Evolutionary conservation across 495 filamentous ascomycete genomes (phyloP), one percentile per base, ranked within the genome.

Genomic region (Podospora sp.): DNA sequence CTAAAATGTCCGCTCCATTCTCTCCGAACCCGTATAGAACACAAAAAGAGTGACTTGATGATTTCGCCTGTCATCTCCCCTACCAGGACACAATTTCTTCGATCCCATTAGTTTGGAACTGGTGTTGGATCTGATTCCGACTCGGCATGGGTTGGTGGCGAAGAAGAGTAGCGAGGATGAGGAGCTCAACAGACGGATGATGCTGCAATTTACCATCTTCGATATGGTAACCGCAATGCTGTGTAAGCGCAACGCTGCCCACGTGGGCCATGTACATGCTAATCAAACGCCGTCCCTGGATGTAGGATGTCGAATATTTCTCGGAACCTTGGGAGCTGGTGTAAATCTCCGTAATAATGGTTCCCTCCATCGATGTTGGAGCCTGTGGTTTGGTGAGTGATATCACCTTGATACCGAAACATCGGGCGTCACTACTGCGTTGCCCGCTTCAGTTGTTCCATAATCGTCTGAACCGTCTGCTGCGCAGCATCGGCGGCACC

Each of bases 401-500:
- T 55, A n/a, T 22, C n/a, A 55, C 8, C 7, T 2, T 4, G 21
- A n/a, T 22, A 14, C 3, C 14, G n/a, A 24, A 11, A 2, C 52
- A 12, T 22, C 7, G 52, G 9, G 7, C 24, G 9, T 3, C 6
- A 8, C 63, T 65, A 65, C 5, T 65, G 52, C 16, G 57, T 60
- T 29, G 66, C 68, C n/a, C 72, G 33, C 29, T 71, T 72, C 66
- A 74, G 53, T 65, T 70, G 68, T 20, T 74, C 72, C 36, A 74
- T 72, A 57, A 74, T 74, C 14, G 57, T 67, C 68, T 72, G 72
- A 21, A 74, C 72, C 29, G 29, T 33, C 9, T 73, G 72, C 65
- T 71, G 72, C 22, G 72, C 69, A 20, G 72, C 58, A 33, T 71
- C 69, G 51, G 20, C 40, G 0, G 60, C 65, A 3, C 61, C 68